Evolutionary conservation across 2,329 filamentous ascomycete species (phyloP).

Genomic region (Phyllosticta citrichinensis): DNA sequence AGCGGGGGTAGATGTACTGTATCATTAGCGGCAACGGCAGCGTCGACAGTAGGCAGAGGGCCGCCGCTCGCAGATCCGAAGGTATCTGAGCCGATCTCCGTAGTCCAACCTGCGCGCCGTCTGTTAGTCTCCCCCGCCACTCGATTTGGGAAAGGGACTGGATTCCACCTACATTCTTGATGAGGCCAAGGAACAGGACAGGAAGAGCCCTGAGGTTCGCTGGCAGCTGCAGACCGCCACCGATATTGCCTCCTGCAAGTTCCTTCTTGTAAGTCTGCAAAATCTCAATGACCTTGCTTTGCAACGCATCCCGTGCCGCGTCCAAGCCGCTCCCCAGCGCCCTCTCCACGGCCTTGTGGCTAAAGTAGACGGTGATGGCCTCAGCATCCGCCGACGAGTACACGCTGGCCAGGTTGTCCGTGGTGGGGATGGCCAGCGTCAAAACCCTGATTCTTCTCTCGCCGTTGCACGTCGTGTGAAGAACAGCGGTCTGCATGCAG

Average conservation of each 20-base stretch:
- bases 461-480: slow-evolving; percentile 96
- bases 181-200: slow-evolving; percentile 82
- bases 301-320: slow-evolving; percentile 78
- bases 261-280: slow-evolving; percentile 96
- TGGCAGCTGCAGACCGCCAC: slow-evolving; percentile 75
- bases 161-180: slow-evolving; percentile 69
- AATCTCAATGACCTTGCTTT: slow-evolving; percentile 85
- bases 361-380: slow-evolving; percentile 88
- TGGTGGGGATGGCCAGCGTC: slow-evolving; percentile 87
- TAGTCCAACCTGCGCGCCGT: slow-evolving; percentile 51
- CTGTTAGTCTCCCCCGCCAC: not conserved
- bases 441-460: slow-evolving; percentile 91
- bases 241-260: slow-evolving; percentile 89
- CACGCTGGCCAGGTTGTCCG: slow-evolving; percentile 77
- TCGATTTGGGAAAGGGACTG: slow-evolving; percentile 8
- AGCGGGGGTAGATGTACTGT: slow-evolving; percentile 63
- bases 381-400: slow-evolving; percentile 93
- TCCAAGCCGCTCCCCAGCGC: slow-evolving; percentile 79
- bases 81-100: slow-evolving; percentile 90
- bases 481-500: slow-evolving; percentile 85
- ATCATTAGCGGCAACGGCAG: slow-evolving; percentile 81
- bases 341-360: slow-evolving; percentile 93
- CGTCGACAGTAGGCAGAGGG: slow-evolving; percentile 88
- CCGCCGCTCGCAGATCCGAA: slow-evolving; percentile 84
- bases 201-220: slow-evolving; percentile 83